phyloP scores from a whole-genome alignment of 75 land plant species.

The Selaginella tamariscina region DNA sequence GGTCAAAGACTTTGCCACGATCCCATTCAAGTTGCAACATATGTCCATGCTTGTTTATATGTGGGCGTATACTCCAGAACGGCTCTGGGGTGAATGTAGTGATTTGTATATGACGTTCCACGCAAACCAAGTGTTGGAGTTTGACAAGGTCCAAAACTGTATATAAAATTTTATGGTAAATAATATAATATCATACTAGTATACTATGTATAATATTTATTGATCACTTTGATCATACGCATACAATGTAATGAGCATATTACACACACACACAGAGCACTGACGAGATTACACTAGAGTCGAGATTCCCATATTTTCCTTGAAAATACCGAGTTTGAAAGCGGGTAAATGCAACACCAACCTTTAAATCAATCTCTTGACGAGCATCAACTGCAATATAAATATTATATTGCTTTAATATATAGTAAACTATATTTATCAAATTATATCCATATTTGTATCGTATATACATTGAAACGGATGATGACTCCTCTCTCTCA shows the following conservation, averaged over 20 bases:
- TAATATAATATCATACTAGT: background rate
- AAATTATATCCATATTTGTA: too few species aligned
- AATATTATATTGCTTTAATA: too few species aligned
- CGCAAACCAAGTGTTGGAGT: constrained; percentile 99
- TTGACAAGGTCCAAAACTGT: constrained; percentile 96
- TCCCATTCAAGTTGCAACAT: constrained; percentile 74
- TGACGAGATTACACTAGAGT: constrained; percentile 92
- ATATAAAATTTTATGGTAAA: background rate
- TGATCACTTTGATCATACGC: too few species aligned
- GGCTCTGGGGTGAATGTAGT: constrained; percentile 79
- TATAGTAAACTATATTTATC: too few species aligned
- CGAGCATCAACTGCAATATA: constrained; percentile 99
- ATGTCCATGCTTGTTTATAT: constrained; percentile 59
- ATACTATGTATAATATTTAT: too few species aligned
- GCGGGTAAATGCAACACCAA: constrained; percentile 95
- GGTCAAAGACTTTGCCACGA: constrained; percentile 66
- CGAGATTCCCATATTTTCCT: constrained; percentile 97
- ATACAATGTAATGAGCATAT: too few species aligned
- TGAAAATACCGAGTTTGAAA: constrained; percentile 93
- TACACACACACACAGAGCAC: constrained; percentile 20
- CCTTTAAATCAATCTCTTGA: constrained; percentile 94
- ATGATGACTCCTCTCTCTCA: too few species aligned
- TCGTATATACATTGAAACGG: too few species aligned
- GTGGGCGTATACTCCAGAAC: constrained; percentile 68
- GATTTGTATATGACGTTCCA: constrained; percentile 81